Conservation (phyloP, 352 stramenopile genomes). For the Globisporangium emineosum region DNA sequence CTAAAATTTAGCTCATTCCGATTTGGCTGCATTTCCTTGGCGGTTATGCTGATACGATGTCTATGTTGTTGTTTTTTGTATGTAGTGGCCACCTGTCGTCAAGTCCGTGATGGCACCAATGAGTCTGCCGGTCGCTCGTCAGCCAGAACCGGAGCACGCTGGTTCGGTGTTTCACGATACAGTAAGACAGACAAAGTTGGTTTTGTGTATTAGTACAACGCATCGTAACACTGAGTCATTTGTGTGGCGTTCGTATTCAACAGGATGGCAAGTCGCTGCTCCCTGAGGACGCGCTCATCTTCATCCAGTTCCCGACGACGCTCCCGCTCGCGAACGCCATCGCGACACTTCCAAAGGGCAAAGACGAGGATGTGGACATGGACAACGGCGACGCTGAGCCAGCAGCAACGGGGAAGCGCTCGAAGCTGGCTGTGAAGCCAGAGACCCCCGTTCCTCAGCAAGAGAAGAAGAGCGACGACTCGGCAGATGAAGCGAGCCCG, state of each 20-base stretch:
- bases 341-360: constrained; percentile 24
- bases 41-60: neutral
- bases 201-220: too few species aligned
- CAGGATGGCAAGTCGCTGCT: constrained; percentile 49
- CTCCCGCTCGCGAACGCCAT: constrained; percentile 61
- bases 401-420: constrained; percentile 5
- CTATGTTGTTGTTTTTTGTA: neutral
- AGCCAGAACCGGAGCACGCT: constrained; percentile 53
- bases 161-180: constrained; percentile 68
- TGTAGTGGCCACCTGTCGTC: constrained; percentile 71
- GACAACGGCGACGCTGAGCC: constrained; percentile 16
- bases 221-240: neutral
- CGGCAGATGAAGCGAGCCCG: constrained; percentile 2
- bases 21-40: neutral
- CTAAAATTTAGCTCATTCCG: neutral
- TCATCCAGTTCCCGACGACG: constrained; percentile 83
- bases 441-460: neutral
- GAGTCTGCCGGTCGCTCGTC: constrained; percentile 66
- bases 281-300: constrained; percentile 70
- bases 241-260: neutral
- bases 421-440: constrained; percentile 16
- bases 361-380: constrained; percentile 27
- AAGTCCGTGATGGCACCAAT: constrained; percentile 84
- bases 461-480: constrained; percentile 11
- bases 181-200: too few species aligned